Percentiles rank a stretch among this genome's conserved stretches.
phyloP scores from a whole-genome alignment of 768 basidiomycete species.

The Pholiota molesta region DNA sequence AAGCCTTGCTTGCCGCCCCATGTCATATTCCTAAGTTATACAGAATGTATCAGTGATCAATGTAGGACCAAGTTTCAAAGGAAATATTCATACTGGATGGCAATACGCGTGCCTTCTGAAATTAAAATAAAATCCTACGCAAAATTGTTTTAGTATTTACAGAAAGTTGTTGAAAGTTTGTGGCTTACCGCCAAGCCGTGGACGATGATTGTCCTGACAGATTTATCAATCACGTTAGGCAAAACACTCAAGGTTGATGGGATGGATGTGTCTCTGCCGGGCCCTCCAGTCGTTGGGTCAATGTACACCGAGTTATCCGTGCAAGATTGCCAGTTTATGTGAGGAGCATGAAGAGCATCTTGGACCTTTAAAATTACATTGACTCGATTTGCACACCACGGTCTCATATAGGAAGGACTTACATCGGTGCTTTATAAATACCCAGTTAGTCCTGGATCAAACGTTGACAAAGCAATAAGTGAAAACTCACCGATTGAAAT shows the following conservation, averaged over 20 bases:
- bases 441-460: background rate
- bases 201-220: conserved; percentile 60
- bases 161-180: background rate
- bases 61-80: background rate
- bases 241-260: conserved; percentile 65
- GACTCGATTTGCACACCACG: background rate
- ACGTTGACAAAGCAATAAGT: background rate
- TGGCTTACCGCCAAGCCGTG: conserved; percentile 62
- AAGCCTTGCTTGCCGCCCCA: conserved; percentile 70
- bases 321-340: conserved; percentile 61
- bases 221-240: conserved; percentile 74
- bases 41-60: background rate
- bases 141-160: background rate
- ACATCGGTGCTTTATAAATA: conserved; percentile 15
- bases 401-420: background rate
- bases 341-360: conserved; percentile 66
- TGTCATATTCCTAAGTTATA: conserved; percentile 39
- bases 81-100: conserved; percentile 40
- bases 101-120: conserved; percentile 54
- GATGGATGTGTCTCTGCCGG: conserved; percentile 53
- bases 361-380: conserved; percentile 33
- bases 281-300: conserved; percentile 36
- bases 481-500: conserved; percentile 49
- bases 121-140: conserved; percentile 43
- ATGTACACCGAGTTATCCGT: conserved; percentile 55